Conservation (phyloP, 352 stramenopile species). For the Peronospora destructor region DNA sequence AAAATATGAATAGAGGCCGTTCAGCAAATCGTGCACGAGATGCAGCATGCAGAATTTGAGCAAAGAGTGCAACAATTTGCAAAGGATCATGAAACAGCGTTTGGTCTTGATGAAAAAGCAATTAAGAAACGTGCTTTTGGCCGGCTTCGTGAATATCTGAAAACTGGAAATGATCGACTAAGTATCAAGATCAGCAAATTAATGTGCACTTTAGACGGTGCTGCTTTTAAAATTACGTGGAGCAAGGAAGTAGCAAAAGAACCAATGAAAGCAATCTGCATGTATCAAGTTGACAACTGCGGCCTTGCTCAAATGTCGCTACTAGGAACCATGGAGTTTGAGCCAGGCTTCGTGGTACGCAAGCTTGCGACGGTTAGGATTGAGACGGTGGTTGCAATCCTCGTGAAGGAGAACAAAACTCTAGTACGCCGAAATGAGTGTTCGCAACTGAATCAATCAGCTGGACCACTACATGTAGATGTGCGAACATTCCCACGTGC, state of each 20-base stretch:
- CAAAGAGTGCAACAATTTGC: constrained; percentile 3
- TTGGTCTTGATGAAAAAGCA: background rate
- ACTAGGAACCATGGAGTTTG: constrained; percentile 17
- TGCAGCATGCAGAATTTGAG: background rate
- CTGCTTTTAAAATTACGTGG: constrained; percentile 6
- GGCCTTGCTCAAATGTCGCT: background rate
- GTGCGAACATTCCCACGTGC: constrained; percentile 11
- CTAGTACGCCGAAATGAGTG: constrained; percentile 8
- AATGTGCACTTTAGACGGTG: background rate
- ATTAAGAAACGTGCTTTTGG: constrained; percentile 3
- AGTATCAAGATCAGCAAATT: constrained; percentile 4
- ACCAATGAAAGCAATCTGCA: constrained; percentile 10
- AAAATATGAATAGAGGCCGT: constrained; percentile 6
- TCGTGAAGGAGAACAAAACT: constrained; percentile 14
- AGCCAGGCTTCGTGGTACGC: constrained; percentile 5
- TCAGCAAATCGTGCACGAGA: background rate
- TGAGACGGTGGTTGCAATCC: constrained; percentile 4
- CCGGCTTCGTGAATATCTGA: constrained; percentile 1
- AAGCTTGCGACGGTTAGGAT: constrained; percentile 15
- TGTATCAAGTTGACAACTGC: constrained; percentile 5
- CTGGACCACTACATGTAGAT: background rate
- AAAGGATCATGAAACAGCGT: background rate
- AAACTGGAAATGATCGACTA: background rate
- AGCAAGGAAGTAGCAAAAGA: constrained; percentile 17
- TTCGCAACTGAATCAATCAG: background rate